Evolutionary conservation across 2,329 filamentous ascomycete genomes (phyloP).

Genomic region (Ilyonectria sp.): DNA sequence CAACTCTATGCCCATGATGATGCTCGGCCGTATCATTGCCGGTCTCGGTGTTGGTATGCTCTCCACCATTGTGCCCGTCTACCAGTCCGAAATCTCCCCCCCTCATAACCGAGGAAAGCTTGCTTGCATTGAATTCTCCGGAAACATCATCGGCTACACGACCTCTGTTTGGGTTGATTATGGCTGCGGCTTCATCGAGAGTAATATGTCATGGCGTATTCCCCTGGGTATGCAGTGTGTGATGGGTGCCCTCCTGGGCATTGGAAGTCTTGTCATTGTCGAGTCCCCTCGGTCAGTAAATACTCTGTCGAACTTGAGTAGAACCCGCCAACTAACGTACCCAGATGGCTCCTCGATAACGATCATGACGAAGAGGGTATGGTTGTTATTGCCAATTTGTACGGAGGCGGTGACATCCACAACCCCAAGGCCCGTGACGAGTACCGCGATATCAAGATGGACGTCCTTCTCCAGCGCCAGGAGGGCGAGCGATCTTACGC

Average conservation of each 20-base stretch:
- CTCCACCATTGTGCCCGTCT: conserved; percentile 93
- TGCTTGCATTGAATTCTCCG: conserved; percentile 97
- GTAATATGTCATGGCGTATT: conserved; percentile 89
- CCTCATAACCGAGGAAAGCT: conserved; percentile 96
- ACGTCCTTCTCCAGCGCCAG: conserved; percentile 91
- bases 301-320: conserved; percentile 11
- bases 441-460: conserved; percentile 99
- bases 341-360: conserved; percentile 95
- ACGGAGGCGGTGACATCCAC: conserved; percentile 95
- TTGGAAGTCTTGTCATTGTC: conserved; percentile 93
- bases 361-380: conserved; percentile 99
- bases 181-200: conserved; percentile 91
- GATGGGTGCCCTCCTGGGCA: conserved; percentile 88
- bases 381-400: conserved; percentile 97
- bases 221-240: conserved; percentile 93
- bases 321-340: conserved; percentile 46
- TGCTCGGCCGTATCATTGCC: conserved; percentile 84
- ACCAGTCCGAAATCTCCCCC: conserved; percentile 95
- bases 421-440: conserved; percentile 93
- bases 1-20: conserved; percentile 91
- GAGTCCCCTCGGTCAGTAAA: conserved; percentile 88
- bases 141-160: conserved; percentile 96
- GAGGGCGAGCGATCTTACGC: conserved; percentile 92
- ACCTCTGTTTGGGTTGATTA: conserved; percentile 99
- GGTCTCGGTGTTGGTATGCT: conserved; percentile 90